Percentiles rank a stretch among this genome's conserved stretches.
Evolutionary conservation across 768 basidiomycete species (phyloP).

Genomic region (Tulasnella sp.): DNA sequence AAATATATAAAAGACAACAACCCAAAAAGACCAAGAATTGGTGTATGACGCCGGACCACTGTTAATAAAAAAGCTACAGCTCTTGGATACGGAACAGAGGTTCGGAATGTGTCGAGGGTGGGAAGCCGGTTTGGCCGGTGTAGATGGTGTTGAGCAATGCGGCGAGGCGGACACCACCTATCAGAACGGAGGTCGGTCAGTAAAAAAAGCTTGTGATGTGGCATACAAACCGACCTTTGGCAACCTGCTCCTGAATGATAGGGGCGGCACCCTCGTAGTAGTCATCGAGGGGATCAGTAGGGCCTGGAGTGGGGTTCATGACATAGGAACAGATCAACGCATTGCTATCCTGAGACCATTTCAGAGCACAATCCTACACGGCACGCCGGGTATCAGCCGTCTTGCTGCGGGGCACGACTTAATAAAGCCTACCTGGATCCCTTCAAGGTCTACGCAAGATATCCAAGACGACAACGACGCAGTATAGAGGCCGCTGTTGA

Average conservation of each 20-base stretch:
- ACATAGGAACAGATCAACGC: conserved; percentile 7
- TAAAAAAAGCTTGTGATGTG: too few relatives aligned
- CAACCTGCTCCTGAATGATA: conserved; percentile 10
- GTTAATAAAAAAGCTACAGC: too few relatives aligned
- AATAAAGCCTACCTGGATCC: neutral
- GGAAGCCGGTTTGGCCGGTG: too few relatives aligned
- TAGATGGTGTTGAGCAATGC: neutral
- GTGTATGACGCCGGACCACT: too few relatives aligned
- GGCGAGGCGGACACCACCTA: neutral
- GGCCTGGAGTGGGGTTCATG: neutral
- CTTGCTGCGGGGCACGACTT: neutral
- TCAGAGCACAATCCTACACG: neutral
- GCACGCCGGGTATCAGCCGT: too few relatives aligned
- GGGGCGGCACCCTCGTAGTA: conserved; percentile 4
- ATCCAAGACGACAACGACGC: neutral
- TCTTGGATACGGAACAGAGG: too few relatives aligned
- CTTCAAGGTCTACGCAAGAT: conserved; percentile 1
- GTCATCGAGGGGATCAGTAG: neutral
- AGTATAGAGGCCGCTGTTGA: neutral
- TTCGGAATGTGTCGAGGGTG: too few relatives aligned
- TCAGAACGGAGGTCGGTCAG: neutral
- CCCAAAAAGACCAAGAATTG: too few relatives aligned
- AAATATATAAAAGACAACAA: too few relatives aligned
- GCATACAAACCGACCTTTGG: neutral
- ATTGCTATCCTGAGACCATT: conserved; percentile 6